These are phyloP conservation scores for Monosporascus sp. DNA, from an alignment of 2,329 filamentous ascomycete genomes.

Conservation along the genomic window DNA sequence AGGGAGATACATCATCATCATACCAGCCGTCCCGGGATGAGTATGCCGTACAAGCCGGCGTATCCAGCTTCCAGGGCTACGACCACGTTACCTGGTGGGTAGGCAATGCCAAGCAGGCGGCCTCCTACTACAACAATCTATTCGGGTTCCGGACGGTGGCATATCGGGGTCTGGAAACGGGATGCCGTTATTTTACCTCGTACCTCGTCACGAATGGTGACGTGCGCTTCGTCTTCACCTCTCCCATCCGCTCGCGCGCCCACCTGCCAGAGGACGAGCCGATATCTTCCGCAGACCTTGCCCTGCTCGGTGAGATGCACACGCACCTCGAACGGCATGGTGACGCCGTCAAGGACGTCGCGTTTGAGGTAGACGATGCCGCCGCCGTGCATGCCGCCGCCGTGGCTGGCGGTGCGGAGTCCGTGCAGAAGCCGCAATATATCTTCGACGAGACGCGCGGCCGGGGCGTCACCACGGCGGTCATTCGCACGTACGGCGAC, in stretches of 20 bases:
- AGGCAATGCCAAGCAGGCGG: slow-evolving; percentile 93
- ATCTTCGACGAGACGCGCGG: slow-evolving; percentile 56
- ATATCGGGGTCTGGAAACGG: slow-evolving; percentile 84
- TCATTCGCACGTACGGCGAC: slow-evolving; percentile 89
- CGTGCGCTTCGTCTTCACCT: slow-evolving; percentile 79
- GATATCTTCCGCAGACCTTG: slow-evolving; percentile 58
- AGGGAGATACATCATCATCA: slow-evolving; percentile 36
- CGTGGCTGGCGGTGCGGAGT: slow-evolving; percentile 55
- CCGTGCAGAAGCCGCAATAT: slow-evolving; percentile 56
- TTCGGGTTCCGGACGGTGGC: slow-evolving; percentile 82
- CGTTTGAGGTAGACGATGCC: slow-evolving; percentile 90
- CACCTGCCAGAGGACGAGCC: slow-evolving; percentile 54
- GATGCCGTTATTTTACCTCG: slow-evolving; percentile 72
- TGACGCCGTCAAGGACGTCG: slow-evolving; percentile 91
- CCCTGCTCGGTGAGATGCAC: slow-evolving; percentile 69
- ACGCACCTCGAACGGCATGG: slow-evolving; percentile 81
- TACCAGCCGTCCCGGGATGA: slow-evolving; percentile 42
- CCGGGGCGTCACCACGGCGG: slow-evolving; percentile 60
- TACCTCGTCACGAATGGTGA: slow-evolving; percentile 75
- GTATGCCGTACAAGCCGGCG: slow-evolving; percentile 46
- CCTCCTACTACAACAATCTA: slow-evolving; percentile 78
- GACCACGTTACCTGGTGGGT: slow-evolving; percentile 96
- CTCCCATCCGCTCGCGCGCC: slow-evolving; percentile 62
- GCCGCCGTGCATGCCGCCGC: slow-evolving; percentile 73
- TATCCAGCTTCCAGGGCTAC: slow-evolving; percentile 69